Conservation (phyloP, 495 filamentous ascomycete genomes). For the Wilcoxina mikolae region DNA sequence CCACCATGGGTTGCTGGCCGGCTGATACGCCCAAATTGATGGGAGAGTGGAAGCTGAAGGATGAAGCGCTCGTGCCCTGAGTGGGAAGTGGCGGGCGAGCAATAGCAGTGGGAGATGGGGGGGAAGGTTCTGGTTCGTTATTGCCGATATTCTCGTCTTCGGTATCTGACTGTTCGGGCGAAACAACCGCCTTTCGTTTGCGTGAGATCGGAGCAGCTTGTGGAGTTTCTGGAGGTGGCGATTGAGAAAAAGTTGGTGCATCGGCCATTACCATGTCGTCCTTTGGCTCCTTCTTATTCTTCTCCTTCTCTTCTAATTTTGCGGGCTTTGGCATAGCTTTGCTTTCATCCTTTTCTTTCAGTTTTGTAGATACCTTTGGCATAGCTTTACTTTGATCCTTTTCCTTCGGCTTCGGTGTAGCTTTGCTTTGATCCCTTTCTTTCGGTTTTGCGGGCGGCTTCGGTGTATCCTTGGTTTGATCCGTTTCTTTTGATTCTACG, state of each 20-base stretch:
- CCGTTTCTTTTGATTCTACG: too few species aligned
- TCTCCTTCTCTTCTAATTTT: too few species aligned
- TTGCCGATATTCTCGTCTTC: neutral
- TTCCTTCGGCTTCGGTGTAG: neutral
- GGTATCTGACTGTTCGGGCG: neutral
- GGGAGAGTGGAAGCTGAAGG: conserved; percentile 26
- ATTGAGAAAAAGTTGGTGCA: neutral
- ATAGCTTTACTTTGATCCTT: neutral
- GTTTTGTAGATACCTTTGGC: neutral
- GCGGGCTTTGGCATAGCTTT: neutral
- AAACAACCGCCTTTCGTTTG: neutral
- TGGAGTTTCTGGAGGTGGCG: neutral
- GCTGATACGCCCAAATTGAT: conserved; percentile 11
- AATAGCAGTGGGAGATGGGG: neutral
- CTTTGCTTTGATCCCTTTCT: neutral
- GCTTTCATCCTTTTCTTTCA: neutral
- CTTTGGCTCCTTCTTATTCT: too few species aligned
- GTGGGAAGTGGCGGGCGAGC: neutral
- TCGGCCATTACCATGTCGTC: neutral
- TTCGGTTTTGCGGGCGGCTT: too few species aligned
- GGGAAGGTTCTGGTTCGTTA: neutral
- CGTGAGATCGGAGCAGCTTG: neutral
- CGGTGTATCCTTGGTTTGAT: neutral
- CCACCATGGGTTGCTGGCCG: conserved; percentile 26
- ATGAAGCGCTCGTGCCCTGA: neutral